phyloP scores from a whole-genome alignment of 2,329 filamentous ascomycete species.

The Penicillium sp. region DNA sequence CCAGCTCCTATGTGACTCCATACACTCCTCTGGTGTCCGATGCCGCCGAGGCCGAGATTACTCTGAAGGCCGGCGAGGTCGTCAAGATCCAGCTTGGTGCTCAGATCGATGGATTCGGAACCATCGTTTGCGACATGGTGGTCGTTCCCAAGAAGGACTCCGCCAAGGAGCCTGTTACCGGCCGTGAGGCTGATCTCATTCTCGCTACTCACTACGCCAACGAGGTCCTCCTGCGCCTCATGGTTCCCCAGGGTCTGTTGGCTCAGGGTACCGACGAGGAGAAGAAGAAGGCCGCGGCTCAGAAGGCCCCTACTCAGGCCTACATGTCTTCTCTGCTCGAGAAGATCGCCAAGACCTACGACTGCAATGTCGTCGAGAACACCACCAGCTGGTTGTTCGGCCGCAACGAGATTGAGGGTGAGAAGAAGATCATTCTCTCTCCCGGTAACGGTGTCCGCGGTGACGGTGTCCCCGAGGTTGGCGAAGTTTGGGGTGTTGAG shows the following conservation, averaged over 20 bases:
- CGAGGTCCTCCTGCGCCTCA: conserved; percentile 84
- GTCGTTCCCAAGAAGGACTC: conserved; percentile 65
- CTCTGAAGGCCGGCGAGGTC: conserved; percentile 79
- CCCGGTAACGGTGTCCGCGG: conserved; percentile 80
- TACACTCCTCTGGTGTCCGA: conserved; percentile 92
- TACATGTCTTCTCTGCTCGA: conserved; percentile 86
- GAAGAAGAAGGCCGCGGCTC: conserved; percentile 82
- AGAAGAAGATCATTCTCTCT: conserved; percentile 95
- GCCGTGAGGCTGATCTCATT: conserved; percentile 79
- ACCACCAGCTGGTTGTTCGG: conserved; percentile 97
- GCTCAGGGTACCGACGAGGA: conserved; percentile 84
- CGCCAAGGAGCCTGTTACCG: conserved; percentile 63
- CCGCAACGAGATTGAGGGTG: conserved; percentile 94
- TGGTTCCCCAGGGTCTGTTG: conserved; percentile 86
- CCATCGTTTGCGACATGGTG: conserved; percentile 92
- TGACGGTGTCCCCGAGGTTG: conserved; percentile 81
- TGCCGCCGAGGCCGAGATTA: conserved; percentile 73
- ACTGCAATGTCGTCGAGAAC: conserved; percentile 91
- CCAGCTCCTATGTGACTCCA: conserved; percentile 88
- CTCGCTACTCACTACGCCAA: conserved; percentile 93
- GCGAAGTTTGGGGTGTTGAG: conserved; percentile 97
- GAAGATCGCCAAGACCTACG: conserved; percentile 87
- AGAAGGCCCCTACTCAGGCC: conserved; percentile 78
- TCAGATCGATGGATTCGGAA: conserved; percentile 94
- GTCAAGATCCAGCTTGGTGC: conserved; percentile 99